These are phyloP conservation scores for Leptosphaerulina australis DNA, from an alignment of 2,329 filamentous ascomycete species.

Conservation along the genomic window DNA sequence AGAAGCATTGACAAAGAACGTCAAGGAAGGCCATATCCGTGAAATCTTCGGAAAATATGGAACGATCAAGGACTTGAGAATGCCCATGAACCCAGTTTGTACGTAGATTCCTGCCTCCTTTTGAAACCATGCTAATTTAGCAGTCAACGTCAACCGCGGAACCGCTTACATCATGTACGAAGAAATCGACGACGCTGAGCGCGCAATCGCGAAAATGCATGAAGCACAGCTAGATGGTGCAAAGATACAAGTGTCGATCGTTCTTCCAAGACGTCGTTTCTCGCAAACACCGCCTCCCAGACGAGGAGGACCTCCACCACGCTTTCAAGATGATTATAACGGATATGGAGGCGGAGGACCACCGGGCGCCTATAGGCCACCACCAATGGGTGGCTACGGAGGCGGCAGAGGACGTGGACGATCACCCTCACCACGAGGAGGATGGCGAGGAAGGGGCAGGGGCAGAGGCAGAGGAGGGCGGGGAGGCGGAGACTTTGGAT, in stretches of 20 bases:
- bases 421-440: constrained; percentile 49
- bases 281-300: constrained; percentile 77
- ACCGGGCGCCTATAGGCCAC: constrained; percentile 45
- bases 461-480: constrained; percentile 47
- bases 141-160: constrained; percentile 87
- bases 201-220: constrained; percentile 95
- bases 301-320: constrained; percentile 58
- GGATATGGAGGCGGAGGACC: constrained; percentile 40
- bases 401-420: constrained; percentile 35
- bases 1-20: constrained; percentile 93
- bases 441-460: constrained; percentile 33
- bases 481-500: constrained; percentile 40
- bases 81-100: constrained; percentile 89
- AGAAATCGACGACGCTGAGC: constrained; percentile 77
- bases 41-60: constrained; percentile 95
- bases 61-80: constrained; percentile 81
- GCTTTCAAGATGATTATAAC: constrained; percentile 33
- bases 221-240: constrained; percentile 91
- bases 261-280: constrained; percentile 81
- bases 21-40: constrained; percentile 83
- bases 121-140: constrained; percentile 14
- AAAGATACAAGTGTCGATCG: constrained; percentile 84
- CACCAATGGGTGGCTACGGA: constrained; percentile 43
- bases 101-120: constrained; percentile 44
- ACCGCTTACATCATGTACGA: constrained; percentile 91